Percentiles rank a stretch among this genome's conserved stretches.
Evolutionary conservation across 2,329 filamentous ascomycete genomes (phyloP).

Genomic region (Calonectria hongkongensis): DNA sequence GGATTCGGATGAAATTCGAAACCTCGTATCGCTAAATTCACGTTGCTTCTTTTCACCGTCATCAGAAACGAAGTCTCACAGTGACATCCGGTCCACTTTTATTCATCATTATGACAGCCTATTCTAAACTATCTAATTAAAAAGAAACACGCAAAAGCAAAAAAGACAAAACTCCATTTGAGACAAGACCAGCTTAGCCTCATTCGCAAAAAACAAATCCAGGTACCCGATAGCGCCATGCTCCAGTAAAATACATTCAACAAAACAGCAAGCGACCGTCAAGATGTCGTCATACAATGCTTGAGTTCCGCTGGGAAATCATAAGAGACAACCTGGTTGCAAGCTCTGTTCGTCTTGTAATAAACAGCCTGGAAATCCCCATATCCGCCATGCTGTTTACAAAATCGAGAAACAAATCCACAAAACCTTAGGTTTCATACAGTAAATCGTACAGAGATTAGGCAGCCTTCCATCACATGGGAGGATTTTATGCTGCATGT

Average conservation of each 20-base stretch:
- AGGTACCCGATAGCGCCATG: conserved; percentile 44
- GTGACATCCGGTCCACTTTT: conserved; percentile 9
- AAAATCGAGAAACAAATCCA: conserved; percentile 25
- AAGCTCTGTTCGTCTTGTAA: background rate
- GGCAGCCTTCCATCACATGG: background rate
- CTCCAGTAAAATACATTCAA: conserved; percentile 38
- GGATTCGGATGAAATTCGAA: background rate
- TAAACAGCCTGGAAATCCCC: conserved; percentile 4
- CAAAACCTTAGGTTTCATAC: conserved; percentile 29
- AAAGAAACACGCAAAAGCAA: background rate
- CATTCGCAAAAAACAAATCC: conserved; percentile 39
- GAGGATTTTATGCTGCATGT: conserved; percentile 4
- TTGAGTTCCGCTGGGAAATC: conserved; percentile 23
- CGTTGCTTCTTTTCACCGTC: conserved; percentile 11
- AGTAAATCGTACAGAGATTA: conserved; percentile 32
- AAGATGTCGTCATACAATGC: conserved; percentile 51
- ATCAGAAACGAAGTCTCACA: background rate
- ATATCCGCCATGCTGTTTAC: conserved; percentile 11
- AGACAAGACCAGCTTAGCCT: conserved; percentile 7
- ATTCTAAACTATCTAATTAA: conserved; percentile 6
- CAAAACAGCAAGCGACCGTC: conserved; percentile 41
- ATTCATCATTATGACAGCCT: conserved; percentile 17
- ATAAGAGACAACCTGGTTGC: conserved; percentile 19
- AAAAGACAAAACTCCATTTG: background rate
- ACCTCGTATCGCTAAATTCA: conserved; percentile 9